phyloP scores from a whole-genome alignment of 345 rosid species.

The Salix exigua region DNA sequence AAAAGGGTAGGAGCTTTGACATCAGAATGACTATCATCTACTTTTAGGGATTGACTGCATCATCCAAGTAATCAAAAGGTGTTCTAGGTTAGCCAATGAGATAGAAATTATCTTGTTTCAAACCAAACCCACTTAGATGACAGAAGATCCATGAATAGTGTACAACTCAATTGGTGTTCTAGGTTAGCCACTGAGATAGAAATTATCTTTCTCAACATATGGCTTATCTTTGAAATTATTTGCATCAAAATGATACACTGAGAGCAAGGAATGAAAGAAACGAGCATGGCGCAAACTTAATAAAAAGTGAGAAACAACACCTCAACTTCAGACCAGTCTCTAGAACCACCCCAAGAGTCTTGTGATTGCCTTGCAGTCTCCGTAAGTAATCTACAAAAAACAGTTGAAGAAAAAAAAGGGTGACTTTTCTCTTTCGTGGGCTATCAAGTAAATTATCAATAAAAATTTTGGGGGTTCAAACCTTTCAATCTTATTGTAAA shows the following conservation, averaged over 20 bases:
- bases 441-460: background rate
- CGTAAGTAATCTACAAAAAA: constrained; percentile 60
- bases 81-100: background rate
- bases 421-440: background rate
- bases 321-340: constrained; percentile 84
- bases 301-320: constrained; percentile 24
- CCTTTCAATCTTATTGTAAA: constrained; percentile 91
- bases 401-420: background rate
- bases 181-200: no score
- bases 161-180: background rate
- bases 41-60: background rate
- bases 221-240: background rate
- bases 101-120: background rate
- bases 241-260: background rate
- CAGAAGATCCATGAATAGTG: background rate
- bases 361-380: constrained; percentile 84
- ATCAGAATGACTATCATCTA: background rate
- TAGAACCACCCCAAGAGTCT: constrained; percentile 50
- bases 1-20: background rate
- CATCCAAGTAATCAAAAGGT: background rate
- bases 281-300: background rate
- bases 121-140: background rate
- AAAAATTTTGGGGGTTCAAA: constrained; percentile 7
- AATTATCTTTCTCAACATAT: background rate
- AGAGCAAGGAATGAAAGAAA: background rate